These are phyloP conservation scores for Canna indica DNA, from an alignment of 176 grass and related monocot genomes.

Conservation along the genomic window DNA sequence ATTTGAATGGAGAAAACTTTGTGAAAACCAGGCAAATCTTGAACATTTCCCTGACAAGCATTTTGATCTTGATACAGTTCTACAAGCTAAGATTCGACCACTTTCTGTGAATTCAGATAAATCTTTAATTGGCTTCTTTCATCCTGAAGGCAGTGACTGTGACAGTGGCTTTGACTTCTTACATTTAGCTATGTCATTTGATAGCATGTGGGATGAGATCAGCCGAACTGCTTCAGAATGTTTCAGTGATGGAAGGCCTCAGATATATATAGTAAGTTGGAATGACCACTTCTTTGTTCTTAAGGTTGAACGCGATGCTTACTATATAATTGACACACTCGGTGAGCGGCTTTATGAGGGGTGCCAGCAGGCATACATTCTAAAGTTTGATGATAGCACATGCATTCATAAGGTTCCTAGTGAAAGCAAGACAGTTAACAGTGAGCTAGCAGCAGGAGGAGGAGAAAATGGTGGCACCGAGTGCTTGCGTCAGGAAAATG, in stretches of 20 bases:
- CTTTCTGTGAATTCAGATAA: constrained; percentile 52
- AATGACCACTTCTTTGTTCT: constrained; percentile 92
- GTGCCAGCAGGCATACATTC: constrained; percentile 71
- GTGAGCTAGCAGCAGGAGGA: constrained; percentile 17
- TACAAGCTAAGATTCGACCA: constrained; percentile 61
- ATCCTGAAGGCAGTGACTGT: constrained; percentile 57
- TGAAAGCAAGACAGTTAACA: constrained; percentile 27
- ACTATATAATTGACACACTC: constrained; percentile 85
- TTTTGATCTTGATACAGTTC: constrained; percentile 93
- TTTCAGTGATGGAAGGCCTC: constrained; percentile 26
- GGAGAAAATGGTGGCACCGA: constrained; percentile 16
- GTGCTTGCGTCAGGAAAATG: constrained; percentile 28
- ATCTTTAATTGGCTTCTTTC: constrained; percentile 91
- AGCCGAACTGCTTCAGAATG: constrained; percentile 29
- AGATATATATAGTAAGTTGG: constrained; percentile 89
- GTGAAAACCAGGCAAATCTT: constrained; percentile 56
- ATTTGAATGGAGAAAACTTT: constrained; percentile 86
- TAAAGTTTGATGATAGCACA: constrained; percentile 77
- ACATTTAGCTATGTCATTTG: constrained; percentile 80
- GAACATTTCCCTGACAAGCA: constrained; percentile 79
- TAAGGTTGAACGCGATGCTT: constrained; percentile 55
- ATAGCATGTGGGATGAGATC: constrained; percentile 93
- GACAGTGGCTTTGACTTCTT: constrained; percentile 64
- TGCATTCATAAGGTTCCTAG: constrained; percentile 43
- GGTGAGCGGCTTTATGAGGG: constrained; percentile 90